phyloP scores from a whole-genome alignment of 2,329 filamentous ascomycete genomes.

The Penicillium sp. region DNA sequence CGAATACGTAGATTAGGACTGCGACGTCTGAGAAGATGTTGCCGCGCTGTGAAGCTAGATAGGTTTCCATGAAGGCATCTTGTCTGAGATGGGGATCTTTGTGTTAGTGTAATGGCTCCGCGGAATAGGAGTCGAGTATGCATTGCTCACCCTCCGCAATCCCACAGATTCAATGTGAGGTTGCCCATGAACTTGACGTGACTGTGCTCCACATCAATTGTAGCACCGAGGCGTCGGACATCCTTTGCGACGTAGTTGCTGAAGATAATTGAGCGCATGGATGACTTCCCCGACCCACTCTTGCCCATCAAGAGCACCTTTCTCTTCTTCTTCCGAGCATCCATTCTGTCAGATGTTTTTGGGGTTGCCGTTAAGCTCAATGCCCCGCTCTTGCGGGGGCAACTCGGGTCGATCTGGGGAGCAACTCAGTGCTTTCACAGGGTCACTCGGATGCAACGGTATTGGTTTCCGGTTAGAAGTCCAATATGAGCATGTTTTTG shows the following conservation, averaged over 20 bases:
- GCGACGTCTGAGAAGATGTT: conserved; percentile 97
- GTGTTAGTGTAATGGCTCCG: neutral
- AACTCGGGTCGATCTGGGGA: conserved; percentile 16
- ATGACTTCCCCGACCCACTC: conserved; percentile 95
- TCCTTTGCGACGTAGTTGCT: conserved; percentile 98
- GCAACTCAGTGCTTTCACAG: conserved; percentile 12
- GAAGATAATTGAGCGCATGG: conserved; percentile 98
- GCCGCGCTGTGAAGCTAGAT: conserved; percentile 88
- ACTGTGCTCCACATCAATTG: conserved; percentile 96
- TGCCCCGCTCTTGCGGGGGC: conserved; percentile 27
- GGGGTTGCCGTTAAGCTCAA: conserved; percentile 19
- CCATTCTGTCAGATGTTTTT: conserved; percentile 35
- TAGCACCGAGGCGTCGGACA: conserved; percentile 86
- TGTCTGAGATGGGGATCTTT: conserved; percentile 57
- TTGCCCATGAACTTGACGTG: conserved; percentile 99
- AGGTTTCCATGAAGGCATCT: conserved; percentile 98
- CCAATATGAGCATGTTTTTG: neutral
- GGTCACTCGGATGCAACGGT: neutral
- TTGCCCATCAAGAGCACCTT: conserved; percentile 91
- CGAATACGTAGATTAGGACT: conserved; percentile 98
- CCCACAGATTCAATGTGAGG: conserved; percentile 95
- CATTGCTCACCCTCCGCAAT: conserved; percentile 76
- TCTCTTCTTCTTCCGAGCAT: conserved; percentile 67
- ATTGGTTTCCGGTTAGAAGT: neutral
- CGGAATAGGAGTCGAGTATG: neutral